Percentiles rank a stretch among this genome's conserved stretches.
These are phyloP conservation scores for Pseudonitzschia pungens DNA, from an alignment of 108 stramenopile species.

Conservation along the genomic window DNA sequence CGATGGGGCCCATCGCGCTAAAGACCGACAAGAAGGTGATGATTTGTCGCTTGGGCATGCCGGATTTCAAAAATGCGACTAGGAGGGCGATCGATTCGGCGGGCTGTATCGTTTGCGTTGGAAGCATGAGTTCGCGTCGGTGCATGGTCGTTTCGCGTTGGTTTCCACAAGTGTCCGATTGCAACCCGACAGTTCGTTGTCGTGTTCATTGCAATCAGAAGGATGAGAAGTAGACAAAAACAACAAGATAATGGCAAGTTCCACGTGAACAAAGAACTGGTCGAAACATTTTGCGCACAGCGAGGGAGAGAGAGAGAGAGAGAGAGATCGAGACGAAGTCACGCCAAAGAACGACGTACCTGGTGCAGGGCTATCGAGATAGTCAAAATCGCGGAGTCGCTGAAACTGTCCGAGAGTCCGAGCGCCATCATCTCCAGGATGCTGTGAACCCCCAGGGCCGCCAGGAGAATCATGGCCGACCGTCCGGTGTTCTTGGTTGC, in stretches of 20 bases:
- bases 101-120: no score
- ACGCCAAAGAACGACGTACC: slow-evolving; percentile 31
- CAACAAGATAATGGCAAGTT: no score
- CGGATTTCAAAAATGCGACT: slow-evolving; percentile 95
- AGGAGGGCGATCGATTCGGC: slow-evolving; percentile 96
- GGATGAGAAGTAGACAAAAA: no score
- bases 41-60: slow-evolving; percentile 85
- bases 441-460: slow-evolving; percentile 89
- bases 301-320: not conserved
- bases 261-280: not conserved
- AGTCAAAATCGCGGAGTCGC: slow-evolving; percentile 86
- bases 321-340: not conserved
- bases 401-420: slow-evolving; percentile 82
- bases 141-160: no score
- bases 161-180: no score
- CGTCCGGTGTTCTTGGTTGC: slow-evolving; percentile 50
- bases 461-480: slow-evolving; percentile 90
- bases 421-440: slow-evolving; percentile 95
- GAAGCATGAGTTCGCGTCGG: not conserved
- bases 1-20: slow-evolving; percentile 86
- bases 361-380: slow-evolving; percentile 93
- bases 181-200: no score
- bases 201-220: no score
- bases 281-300: not conserved
- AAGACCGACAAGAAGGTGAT: slow-evolving; percentile 82